These are phyloP conservation scores for Clitopilus hobsonii DNA, from an alignment of 768 basidiomycete genomes.

Conservation along the genomic window DNA sequence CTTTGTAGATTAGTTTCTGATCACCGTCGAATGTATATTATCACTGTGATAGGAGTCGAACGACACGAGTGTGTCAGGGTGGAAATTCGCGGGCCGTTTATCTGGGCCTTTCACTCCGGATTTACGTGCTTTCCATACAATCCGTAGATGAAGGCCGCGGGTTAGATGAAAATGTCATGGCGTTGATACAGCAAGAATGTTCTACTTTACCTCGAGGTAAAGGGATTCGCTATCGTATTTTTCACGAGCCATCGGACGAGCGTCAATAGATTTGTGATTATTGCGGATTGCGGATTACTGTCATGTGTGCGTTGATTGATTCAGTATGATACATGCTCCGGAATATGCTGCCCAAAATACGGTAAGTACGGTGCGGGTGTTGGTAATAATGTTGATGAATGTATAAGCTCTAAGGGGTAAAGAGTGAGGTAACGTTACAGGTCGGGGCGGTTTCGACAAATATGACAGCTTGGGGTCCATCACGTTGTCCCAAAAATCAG, in stretches of 20 bases:
- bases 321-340: neutral
- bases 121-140: neutral
- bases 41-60: neutral
- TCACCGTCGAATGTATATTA: neutral
- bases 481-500: slow-evolving; percentile 1
- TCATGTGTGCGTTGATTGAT: neutral
- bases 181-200: neutral
- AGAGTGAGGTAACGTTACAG: neutral
- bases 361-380: neutral
- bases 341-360: neutral
- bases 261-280: neutral
- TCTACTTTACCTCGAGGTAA: neutral
- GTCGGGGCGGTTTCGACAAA: neutral
- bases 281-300: neutral
- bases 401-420: neutral
- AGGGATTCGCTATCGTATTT: neutral
- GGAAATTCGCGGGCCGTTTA: neutral
- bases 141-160: neutral
- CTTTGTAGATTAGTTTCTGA: neutral
- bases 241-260: neutral
- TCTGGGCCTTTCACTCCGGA: neutral
- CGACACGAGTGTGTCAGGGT: neutral
- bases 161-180: neutral
- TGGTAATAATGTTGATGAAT: neutral
- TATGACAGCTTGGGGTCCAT: neutral